These are phyloP conservation scores for Boletus mariae DNA, from an alignment of 1,284 basidiomycete genomes.

Conservation along the genomic window DNA sequence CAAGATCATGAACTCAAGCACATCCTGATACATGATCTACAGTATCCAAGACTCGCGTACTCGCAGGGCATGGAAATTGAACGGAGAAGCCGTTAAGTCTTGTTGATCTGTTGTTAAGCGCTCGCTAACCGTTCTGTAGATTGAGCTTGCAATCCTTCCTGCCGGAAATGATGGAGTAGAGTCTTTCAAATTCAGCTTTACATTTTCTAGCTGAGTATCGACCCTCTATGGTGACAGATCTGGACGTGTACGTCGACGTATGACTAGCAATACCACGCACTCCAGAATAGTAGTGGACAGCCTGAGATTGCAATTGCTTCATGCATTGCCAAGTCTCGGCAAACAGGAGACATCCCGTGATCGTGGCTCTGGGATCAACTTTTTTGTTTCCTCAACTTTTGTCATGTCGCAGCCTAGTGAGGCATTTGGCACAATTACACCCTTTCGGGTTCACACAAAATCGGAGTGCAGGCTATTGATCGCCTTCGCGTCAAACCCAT, in stretches of 20 bases:
- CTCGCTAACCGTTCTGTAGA: slow-evolving; percentile 2
- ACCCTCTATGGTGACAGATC: background rate
- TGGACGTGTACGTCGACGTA: background rate
- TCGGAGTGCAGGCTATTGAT: background rate
- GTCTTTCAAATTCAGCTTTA: slow-evolving; percentile 7
- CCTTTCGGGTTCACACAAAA: background rate
- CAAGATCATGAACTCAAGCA: background rate
- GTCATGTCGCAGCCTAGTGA: background rate
- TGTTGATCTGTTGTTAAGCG: no score
- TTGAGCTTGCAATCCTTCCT: slow-evolving; percentile 7
- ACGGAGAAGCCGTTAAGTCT: slow-evolving; percentile 4
- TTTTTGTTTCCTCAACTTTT: background rate
- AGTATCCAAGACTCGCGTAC: slow-evolving; percentile 7
- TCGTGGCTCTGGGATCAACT: background rate
- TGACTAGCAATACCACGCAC: background rate
- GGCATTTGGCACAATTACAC: background rate
- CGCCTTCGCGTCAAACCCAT: background rate
- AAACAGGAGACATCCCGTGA: background rate
- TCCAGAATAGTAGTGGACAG: background rate
- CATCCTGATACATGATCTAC: background rate
- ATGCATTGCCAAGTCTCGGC: background rate
- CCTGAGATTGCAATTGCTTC: background rate
- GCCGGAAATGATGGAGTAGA: slow-evolving; percentile 1
- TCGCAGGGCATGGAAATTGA: slow-evolving; percentile 6
- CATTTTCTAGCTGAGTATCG: background rate